Evolutionary conservation across 495 filamentous ascomycete genomes (phyloP).

Genomic region (Bathelium albidoporum): DNA sequence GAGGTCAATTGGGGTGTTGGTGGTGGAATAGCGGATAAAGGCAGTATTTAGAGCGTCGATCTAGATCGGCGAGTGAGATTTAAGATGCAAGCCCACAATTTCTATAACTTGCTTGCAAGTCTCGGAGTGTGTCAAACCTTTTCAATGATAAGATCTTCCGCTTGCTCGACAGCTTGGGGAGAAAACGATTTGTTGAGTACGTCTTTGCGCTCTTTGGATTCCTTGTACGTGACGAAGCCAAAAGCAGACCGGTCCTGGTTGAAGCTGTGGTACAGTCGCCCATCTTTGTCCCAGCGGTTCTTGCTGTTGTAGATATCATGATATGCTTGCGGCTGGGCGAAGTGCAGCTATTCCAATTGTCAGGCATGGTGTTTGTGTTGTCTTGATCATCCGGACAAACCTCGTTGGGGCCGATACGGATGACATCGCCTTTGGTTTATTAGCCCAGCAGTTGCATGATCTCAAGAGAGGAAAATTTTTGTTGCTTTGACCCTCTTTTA

Average conservation of each 20-base stretch:
- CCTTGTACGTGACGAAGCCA: conserved; percentile 24
- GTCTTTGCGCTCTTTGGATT: conserved; percentile 31
- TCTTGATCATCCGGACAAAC: conserved; percentile 10
- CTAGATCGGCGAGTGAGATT: not conserved
- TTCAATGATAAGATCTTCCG: conserved; percentile 29
- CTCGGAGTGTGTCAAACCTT: conserved; percentile 20
- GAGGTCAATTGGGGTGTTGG: conserved; percentile 19
- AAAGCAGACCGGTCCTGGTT: conserved; percentile 31
- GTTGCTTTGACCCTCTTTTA: not conserved
- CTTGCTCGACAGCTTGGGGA: conserved; percentile 21
- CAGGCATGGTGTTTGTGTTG: not conserved
- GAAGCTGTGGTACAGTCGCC: conserved; percentile 28
- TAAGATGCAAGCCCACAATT: not conserved
- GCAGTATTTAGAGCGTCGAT: conserved; percentile 22
- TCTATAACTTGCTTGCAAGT: not conserved
- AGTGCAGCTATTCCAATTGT: conserved; percentile 30
- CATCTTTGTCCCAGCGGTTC: conserved; percentile 32
- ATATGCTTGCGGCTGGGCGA: conserved; percentile 32
- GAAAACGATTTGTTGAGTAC: conserved; percentile 33
- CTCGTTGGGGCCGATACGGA: conserved; percentile 26
- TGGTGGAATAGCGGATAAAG: conserved; percentile 15
- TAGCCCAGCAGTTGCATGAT: conserved; percentile 1
- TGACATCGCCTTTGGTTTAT: conserved; percentile 18
- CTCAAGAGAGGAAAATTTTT: not conserved
- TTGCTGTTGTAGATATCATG: conserved; percentile 31